Base-by-base conservation (phyloP, 345 rosid species). In the Eucalyptus polybractea region DNA sequence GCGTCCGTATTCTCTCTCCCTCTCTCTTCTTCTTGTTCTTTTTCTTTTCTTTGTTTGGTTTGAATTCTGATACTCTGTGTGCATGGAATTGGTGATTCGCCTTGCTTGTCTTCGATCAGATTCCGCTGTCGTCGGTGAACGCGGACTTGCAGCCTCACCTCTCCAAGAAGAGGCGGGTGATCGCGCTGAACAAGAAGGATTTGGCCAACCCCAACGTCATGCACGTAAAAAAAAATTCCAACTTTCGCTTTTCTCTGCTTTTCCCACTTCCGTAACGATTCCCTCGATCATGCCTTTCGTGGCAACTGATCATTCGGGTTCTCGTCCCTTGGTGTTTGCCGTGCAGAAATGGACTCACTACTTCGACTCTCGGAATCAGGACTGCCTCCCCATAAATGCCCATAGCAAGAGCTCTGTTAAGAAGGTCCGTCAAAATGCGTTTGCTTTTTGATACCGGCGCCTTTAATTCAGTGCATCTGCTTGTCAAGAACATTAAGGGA, bases 101-200 rank as follows among this genome's bases (percentile, higher is more conserved):
- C 45, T 72, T 22, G 81, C 25, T 19, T 72, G 45, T 72, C 81
- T 37, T 72, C 7, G 60, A 45, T 60, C 93, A 97, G 98, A 97
- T 97, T 93, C 99, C 99, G 14, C 87, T 97, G 87, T 95, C 99
- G 33, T 97, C 99, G 49, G 96, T 95, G 65, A 93, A 97, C 90
- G 95, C 91, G 22, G 99, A 96, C 62, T 89, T 97, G 80, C 99
- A 97, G 92, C 87, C 96, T 19, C 98, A 97, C 87, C 93, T 97
- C 33, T 92, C 96, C 14, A 91, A 95, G 50, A 97, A 97, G 92
- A 94, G 98, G 42, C 97, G 98, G 87, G 92, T 97, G 27, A 94
- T 97, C 67, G 98, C 98, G 89, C 95, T 97, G 33, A 97, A 97
- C 91, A 97, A 97, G 96, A 97, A 97, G 91, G 99, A 97, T 89